Conservation (phyloP, 2,329 filamentous ascomycete species). For the Cladobotryum mycophilum region DNA sequence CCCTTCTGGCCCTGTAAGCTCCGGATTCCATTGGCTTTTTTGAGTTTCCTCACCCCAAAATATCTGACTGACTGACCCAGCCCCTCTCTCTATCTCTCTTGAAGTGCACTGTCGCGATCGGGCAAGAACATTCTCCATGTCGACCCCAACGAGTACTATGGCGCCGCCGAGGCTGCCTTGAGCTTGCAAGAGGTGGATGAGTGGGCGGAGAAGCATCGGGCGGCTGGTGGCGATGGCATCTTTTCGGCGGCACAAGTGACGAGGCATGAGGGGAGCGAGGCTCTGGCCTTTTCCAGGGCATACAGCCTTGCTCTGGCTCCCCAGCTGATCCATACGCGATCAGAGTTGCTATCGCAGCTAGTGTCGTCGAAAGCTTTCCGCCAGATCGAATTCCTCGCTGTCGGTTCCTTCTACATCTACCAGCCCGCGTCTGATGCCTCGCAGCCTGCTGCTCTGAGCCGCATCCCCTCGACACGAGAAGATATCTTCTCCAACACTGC, state of each 20-base stretch:
- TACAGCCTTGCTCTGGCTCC: slow-evolving; percentile 83
- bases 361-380: slow-evolving; percentile 85
- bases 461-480: slow-evolving; percentile 83
- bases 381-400: slow-evolving; percentile 87
- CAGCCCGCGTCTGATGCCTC: slow-evolving; percentile 29
- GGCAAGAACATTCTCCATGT: slow-evolving; percentile 87
- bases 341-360: slow-evolving; percentile 67
- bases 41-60: slow-evolving; percentile 9
- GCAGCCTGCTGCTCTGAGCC: slow-evolving; percentile 43
- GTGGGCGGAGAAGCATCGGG: slow-evolving; percentile 52
- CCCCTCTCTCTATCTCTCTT: slow-evolving; percentile 18
- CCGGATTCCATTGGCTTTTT: slow-evolving; percentile 26
- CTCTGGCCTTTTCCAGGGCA: slow-evolving; percentile 57
- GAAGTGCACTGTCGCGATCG: slow-evolving; percentile 85
- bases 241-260: slow-evolving; percentile 29
- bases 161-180: slow-evolving; percentile 76
- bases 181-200: slow-evolving; percentile 73
- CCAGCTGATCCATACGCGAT: slow-evolving; percentile 79
- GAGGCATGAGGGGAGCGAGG: slow-evolving; percentile 20
- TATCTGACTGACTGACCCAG: slow-evolving; percentile 28
- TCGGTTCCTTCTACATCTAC: slow-evolving; percentile 87
- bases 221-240: slow-evolving; percentile 17
- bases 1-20: slow-evolving; percentile 70
- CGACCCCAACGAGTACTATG: slow-evolving; percentile 84
- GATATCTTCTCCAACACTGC: slow-evolving; percentile 77